These are phyloP conservation scores for Oxytropis ochrocephala DNA, from an alignment of 306 rosid genomes.

Conservation along the genomic window DNA sequence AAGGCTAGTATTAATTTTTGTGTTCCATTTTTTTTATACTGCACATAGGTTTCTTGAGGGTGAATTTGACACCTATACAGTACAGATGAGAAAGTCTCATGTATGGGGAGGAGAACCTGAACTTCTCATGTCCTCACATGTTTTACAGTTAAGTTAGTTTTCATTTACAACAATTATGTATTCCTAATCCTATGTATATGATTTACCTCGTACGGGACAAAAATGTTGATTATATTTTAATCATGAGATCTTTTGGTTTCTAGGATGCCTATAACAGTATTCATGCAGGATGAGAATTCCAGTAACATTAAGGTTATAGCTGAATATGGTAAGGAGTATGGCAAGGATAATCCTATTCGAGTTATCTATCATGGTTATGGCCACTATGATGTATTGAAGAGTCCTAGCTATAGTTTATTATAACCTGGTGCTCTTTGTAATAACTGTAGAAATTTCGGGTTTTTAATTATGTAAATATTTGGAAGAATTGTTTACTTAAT, in stretches of 20 bases:
- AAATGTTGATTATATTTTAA: neutral
- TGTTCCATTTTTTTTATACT: neutral
- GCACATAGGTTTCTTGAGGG: slow-evolving; percentile 71
- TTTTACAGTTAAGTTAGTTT: slow-evolving; percentile 46
- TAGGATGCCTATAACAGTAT: slow-evolving; percentile 85
- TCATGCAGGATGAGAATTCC: slow-evolving; percentile 48
- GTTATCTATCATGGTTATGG: slow-evolving; percentile 72
- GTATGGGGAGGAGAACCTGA: slow-evolving; percentile 93
- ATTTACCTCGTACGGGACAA: neutral
- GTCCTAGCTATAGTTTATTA: slow-evolving; percentile 21
- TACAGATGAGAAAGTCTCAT: slow-evolving; percentile 64
- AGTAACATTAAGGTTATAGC: slow-evolving; percentile 50
- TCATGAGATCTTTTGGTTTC: slow-evolving; percentile 17
- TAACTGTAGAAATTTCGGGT: neutral
- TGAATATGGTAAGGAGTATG: slow-evolving; percentile 78
- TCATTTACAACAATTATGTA: neutral
- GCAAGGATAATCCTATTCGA: slow-evolving; percentile 54
- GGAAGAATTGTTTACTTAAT: no score
- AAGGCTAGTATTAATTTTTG: neutral
- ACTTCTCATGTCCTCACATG: slow-evolving; percentile 80
- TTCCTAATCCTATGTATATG: neutral
- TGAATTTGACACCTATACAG: slow-evolving; percentile 62
- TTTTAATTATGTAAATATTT: no score
- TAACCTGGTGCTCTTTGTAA: neutral
- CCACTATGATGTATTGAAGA: slow-evolving; percentile 62